phyloP scores from a whole-genome alignment of 2,329 filamentous ascomycete species.

The Ramularia endophylla region DNA sequence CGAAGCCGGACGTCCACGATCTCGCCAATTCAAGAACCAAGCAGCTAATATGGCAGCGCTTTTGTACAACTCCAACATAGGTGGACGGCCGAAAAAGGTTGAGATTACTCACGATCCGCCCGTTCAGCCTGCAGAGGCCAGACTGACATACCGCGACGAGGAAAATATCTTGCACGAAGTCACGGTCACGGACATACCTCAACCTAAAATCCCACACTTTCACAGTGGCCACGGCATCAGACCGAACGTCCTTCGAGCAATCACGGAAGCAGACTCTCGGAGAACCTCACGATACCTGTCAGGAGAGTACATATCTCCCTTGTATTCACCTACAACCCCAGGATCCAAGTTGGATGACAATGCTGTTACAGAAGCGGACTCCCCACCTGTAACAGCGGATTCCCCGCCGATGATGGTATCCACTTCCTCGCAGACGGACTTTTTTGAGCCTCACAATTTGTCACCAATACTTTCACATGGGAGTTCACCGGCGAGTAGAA shows the following conservation, averaged over 20 bases:
- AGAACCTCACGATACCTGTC: background rate
- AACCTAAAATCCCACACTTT: background rate
- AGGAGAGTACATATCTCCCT: too few species aligned
- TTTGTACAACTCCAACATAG: background rate
- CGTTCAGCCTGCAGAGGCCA: conserved; percentile 12
- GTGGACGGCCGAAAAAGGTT: conserved; percentile 9
- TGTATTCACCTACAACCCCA: too few species aligned
- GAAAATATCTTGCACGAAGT: conserved; percentile 17
- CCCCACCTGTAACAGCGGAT: too few species aligned
- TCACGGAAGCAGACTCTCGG: conserved; percentile 1
- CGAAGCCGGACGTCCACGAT: background rate
- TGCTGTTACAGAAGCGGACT: too few species aligned
- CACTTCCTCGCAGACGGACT: too few species aligned
- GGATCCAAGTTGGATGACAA: too few species aligned
- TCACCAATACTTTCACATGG: too few species aligned
- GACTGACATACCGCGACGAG: conserved; percentile 15
- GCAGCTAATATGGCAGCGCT: background rate
- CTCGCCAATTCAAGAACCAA: background rate
- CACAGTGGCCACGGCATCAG: background rate
- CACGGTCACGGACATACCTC: conserved; percentile 15
- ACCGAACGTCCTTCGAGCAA: background rate
- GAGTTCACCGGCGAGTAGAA: too few species aligned
- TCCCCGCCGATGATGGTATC: too few species aligned
- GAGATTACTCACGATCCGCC: conserved; percentile 19
- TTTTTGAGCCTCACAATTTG: too few species aligned